These are phyloP conservation scores for Bombardia bombarda DNA, from an alignment of 495 filamentous ascomycete genomes.

Conservation along the genomic window DNA sequence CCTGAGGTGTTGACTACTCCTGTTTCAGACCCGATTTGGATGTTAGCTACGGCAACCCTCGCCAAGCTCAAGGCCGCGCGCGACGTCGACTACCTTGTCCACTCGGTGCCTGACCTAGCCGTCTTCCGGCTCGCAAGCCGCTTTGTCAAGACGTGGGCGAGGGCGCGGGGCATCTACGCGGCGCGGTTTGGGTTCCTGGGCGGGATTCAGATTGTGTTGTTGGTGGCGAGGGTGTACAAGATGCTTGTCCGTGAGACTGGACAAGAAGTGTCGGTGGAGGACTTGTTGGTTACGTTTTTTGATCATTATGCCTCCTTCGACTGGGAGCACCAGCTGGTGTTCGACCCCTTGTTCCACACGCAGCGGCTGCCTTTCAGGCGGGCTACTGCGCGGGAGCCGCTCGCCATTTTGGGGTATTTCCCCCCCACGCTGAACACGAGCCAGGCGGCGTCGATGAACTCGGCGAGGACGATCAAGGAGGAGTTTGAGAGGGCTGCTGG, in stretches of 20 bases:
- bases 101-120: conserved; percentile 42
- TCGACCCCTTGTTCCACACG: conserved; percentile 43
- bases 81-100: conserved; percentile 45
- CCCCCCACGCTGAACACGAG: conserved; percentile 47
- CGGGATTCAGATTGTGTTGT: conserved; percentile 49
- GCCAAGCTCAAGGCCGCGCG: conserved; percentile 48
- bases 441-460: conserved; percentile 36
- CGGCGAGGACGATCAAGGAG: conserved; percentile 34
- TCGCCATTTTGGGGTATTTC: conserved; percentile 48
- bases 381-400: conserved; percentile 39
- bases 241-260: conserved; percentile 19
- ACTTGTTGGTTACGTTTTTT: conserved; percentile 46
- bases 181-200: conserved; percentile 50
- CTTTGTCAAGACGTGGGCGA: conserved; percentile 47
- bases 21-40: conserved; percentile 36
- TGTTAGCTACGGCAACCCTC: conserved; percentile 38
- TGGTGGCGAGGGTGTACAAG: conserved; percentile 47
- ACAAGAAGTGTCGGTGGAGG: conserved; percentile 22
- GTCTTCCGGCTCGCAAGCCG: conserved; percentile 45
- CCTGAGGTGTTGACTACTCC: conserved; percentile 26
- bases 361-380: conserved; percentile 35
- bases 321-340: conserved; percentile 39
- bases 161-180: conserved; percentile 46
- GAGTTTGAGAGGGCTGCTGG: conserved; percentile 36
- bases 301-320: conserved; percentile 49